Base-by-base conservation (phyloP, 495 filamentous ascomycete species). In the Xylaria nigripes region DNA sequence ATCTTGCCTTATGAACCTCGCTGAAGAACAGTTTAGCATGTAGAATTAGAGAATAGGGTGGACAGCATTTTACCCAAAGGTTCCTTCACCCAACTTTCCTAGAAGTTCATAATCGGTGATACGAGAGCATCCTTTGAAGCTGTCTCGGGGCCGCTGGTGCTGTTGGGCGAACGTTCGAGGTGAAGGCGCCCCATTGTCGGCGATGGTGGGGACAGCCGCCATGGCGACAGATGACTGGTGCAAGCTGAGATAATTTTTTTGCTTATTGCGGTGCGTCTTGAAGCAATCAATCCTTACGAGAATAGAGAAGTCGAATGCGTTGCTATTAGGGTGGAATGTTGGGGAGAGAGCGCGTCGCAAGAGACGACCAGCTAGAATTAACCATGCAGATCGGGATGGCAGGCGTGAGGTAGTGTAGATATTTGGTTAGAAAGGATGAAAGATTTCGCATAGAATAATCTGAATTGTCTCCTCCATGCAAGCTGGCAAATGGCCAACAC, bases 81-180 rank as follows among this genome's bases (percentile, higher is more conserved):
- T 99, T 48, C 93, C 93, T 68, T 99, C 94, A 57, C 93, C 93
- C 46, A 99, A 80, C 73, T 99, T 99, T 45, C 83, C 85, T 55
- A 91, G 68, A 19, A 96, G 78, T 57, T 95, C 88, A 66, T 95
- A 99, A 51, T 93, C 86, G 43, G 73, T 76, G 59, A 99, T 96
- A 50, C 78, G 85, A 19, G 90, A 92, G 72, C 90, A 95, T 25
- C 93, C 93, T 45, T 73, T 71, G 64, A 94, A 98, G 55, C 81
- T 77, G 6, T 76, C 56, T 55, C 60, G 65, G 7, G 69, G 70
- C 16, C 75, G 68, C 46, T 70, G 71, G 51, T 76, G 72, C 18
- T 68, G 66, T 16, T 72, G 59, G 40, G 75, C 75, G 51, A 76
- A 75, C 16, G 68, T 61, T 57, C 68, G 65, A 42, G 75, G 74